Evolutionary conservation across 2,329 filamentous ascomycete species (phyloP).

Genomic region (Penicillium sp.): DNA sequence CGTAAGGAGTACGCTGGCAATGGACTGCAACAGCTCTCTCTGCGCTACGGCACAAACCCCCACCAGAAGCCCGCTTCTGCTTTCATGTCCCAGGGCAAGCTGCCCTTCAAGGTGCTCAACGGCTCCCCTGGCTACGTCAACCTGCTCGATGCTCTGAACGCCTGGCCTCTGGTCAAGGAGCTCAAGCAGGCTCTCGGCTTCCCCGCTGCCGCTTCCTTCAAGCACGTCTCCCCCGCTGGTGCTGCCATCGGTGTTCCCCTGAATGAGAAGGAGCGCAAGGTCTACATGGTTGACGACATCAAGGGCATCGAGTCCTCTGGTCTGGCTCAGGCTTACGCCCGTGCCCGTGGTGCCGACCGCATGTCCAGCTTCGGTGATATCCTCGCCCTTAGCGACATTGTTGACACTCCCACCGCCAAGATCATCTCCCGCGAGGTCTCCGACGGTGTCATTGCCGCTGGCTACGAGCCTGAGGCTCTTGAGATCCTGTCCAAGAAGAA

Average conservation of each 20-base stretch:
- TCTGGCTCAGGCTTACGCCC: conserved; percentile 91
- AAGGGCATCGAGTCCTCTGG: conserved; percentile 79
- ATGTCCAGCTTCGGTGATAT: conserved; percentile 99
- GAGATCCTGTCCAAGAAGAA: conserved; percentile 97
- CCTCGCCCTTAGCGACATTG: conserved; percentile 86
- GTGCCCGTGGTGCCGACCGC: conserved; percentile 90
- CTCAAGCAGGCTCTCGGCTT: conserved; percentile 82
- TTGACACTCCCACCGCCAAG: conserved; percentile 89
- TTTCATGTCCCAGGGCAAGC: conserved; percentile 66
- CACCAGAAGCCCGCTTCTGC: conserved; percentile 96
- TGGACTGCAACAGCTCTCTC: conserved; percentile 75
- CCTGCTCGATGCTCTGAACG: conserved; percentile 91
- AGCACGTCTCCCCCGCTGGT: conserved; percentile 96
- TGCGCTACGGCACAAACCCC: conserved; percentile 95
- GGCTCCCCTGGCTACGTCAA: conserved; percentile 97
- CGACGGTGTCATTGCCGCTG: conserved; percentile 90
- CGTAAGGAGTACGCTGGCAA: conserved; percentile 91
- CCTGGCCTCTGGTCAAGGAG: conserved; percentile 96
- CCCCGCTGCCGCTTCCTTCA: conserved; percentile 95
- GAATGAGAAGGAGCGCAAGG: conserved; percentile 83
- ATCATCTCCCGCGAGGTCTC: conserved; percentile 98
- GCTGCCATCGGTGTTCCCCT: conserved; percentile 90
- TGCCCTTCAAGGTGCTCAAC: conserved; percentile 93
- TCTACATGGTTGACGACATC: conserved; percentile 98
- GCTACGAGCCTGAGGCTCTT: conserved; percentile 79